Base-by-base conservation (phyloP, 495 filamentous ascomycete species). In the Xylaria castorea region DNA sequence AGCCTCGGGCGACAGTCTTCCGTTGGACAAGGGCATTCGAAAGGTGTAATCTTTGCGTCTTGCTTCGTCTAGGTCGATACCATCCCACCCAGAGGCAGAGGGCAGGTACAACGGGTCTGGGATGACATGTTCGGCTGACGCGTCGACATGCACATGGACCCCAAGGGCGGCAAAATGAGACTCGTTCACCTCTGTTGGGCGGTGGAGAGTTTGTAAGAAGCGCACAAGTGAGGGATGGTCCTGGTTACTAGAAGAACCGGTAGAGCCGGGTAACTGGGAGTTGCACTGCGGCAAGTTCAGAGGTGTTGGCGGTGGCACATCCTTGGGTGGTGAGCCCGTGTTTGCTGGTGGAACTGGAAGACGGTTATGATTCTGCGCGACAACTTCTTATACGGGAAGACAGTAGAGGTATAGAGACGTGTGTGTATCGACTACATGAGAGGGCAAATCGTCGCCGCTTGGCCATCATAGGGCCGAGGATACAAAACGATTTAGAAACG, bases 271-370 rank as follows among this genome's bases (percentile, higher is more conserved):
- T 70, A 75, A 32, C 68, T 80, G 78, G 18, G 85, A 84, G 34
- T 75, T 76, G 73, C 78, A 86, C 48, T 79, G 77, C 58, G 87
- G 87, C 57, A 89, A 83, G 73, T 79, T 82, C 75, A 89, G 76
- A 48, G 85, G 85, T n/a, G 85, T 87, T n/a, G 85, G 81, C 34
- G 85, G 84, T 32, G 83, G 85, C n/a, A 86, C 81, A 40, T 87
- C 80, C 75, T 84, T 82, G 34, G 84, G 84, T 27, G 82, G 81
- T 25, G 73, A 75, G 20, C 80, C 71, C 51, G 76, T 42, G 38
- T 76, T 60, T 53, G 74, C 66, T 38, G 73, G 48, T 64, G 80
- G 76, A 74, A 79, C 83, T 85, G 77, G 66, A 75, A 66, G 70
- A 68, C 36, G 63, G 63, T 60, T 51, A 80, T 78, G 73, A 78